Evolutionary conservation across 176 grass and related monocot species (phyloP).

Genomic region (Stipa capillata): DNA sequence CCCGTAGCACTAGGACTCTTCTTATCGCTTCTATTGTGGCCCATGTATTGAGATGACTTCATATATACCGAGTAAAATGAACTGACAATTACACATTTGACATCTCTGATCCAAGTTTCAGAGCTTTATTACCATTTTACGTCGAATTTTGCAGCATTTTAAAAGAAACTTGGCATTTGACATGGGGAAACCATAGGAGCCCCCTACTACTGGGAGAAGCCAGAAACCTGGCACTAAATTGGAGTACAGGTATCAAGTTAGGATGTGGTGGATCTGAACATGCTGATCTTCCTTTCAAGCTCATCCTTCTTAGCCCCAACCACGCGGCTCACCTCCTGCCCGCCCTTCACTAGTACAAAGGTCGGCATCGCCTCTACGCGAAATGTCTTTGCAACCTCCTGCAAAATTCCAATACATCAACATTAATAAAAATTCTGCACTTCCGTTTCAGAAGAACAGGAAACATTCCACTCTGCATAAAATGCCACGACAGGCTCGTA

Average conservation of each 20-base stretch:
- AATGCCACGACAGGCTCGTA: neutral
- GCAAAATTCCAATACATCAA: neutral
- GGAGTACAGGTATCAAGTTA: neutral
- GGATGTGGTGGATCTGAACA: conserved; percentile 27
- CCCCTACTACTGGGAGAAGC: neutral
- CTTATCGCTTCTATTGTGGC: too few species aligned
- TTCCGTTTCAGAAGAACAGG: neutral
- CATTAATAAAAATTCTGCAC: neutral
- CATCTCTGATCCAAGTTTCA: conserved; percentile 12
- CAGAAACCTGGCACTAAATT: neutral
- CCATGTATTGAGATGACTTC: too few species aligned
- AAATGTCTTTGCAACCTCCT: conserved; percentile 85
- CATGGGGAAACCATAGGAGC: neutral
- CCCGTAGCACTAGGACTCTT: too few species aligned
- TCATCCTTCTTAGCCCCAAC: conserved; percentile 85
- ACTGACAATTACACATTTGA: neutral
- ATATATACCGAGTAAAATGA: too few species aligned
- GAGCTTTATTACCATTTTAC: neutral
- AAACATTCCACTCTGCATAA: neutral
- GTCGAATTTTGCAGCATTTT: neutral
- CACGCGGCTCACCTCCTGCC: conserved; percentile 61
- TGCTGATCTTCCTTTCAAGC: conserved; percentile 67
- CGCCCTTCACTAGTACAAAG: conserved; percentile 60
- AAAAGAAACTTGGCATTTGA: neutral
- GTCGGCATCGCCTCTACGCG: conserved; percentile 78